These are phyloP conservation scores for Didymella pomorum DNA, from an alignment of 2,329 filamentous ascomycete genomes.

Conservation along the genomic window DNA sequence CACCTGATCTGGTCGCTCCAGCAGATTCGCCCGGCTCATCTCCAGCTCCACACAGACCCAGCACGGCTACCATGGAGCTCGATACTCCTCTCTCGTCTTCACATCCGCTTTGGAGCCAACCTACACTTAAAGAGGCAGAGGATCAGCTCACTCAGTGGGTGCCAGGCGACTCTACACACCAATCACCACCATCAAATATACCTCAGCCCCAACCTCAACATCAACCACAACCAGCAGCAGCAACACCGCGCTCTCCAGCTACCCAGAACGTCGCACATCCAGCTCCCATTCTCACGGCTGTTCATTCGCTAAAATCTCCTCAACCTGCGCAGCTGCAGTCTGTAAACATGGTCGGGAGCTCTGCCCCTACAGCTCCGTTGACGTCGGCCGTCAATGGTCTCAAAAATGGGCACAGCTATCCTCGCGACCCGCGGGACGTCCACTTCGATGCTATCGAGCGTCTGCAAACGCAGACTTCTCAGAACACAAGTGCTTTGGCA, in stretches of 20 bases:
- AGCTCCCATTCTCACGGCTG: background rate
- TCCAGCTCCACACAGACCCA: conserved; percentile 20
- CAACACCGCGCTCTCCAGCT: conserved; percentile 29
- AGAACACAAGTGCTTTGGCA: conserved; percentile 52
- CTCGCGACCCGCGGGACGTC: conserved; percentile 40
- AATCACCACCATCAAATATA: conserved; percentile 18
- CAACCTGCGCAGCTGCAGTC: conserved; percentile 24
- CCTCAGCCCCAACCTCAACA: conserved; percentile 6
- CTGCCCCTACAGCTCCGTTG: conserved; percentile 26
- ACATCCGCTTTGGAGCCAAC: conserved; percentile 26
- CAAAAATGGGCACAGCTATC: conserved; percentile 41
- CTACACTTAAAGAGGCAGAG: conserved; percentile 29
- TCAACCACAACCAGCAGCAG: conserved; percentile 28
- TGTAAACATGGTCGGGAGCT: conserved; percentile 23
- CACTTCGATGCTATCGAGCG: conserved; percentile 54
- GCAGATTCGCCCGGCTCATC: conserved; percentile 31
- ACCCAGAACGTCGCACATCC: background rate
- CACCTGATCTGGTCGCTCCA: conserved; percentile 29
- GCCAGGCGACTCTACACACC: conserved; percentile 30
- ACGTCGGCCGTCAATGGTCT: conserved; percentile 23
- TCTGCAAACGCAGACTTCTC: conserved; percentile 58
- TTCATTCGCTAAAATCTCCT: conserved; percentile 21
- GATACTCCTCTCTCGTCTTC: conserved; percentile 27
- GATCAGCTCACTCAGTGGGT: conserved; percentile 30
- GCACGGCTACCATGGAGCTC: conserved; percentile 40